Evolutionary conservation across 1,284 basidiomycete genomes (phyloP).

Genomic region (Coniophora puteana): DNA sequence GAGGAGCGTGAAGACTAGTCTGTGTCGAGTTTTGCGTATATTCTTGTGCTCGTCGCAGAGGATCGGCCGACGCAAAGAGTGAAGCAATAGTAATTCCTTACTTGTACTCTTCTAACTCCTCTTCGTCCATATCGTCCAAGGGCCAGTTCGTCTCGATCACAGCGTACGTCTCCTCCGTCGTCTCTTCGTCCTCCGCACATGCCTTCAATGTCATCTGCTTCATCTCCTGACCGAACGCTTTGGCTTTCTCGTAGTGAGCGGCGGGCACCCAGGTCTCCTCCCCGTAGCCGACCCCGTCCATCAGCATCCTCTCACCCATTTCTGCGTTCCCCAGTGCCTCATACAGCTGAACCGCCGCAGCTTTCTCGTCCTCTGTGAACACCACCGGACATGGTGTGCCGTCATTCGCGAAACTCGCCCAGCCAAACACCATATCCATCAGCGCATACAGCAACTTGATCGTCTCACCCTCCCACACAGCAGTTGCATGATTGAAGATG

Average conservation of each 20-base stretch:
- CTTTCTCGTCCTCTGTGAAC: constrained; percentile 39
- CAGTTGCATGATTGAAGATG: constrained; percentile 36
- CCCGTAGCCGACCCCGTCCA: constrained; percentile 26
- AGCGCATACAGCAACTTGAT: constrained; percentile 35
- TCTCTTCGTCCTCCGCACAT: too few species aligned
- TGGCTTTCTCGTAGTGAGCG: constrained; percentile 33
- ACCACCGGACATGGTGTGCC: constrained; percentile 38
- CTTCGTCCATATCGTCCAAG: constrained; percentile 44
- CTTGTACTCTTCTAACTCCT: too few species aligned
- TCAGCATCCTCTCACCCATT: constrained; percentile 22
- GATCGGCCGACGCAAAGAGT: too few species aligned
- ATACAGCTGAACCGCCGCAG: constrained; percentile 33
- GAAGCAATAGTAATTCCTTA: too few species aligned
- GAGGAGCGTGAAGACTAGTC: too few species aligned
- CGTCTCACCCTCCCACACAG: constrained; percentile 44
- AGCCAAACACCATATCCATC: constrained; percentile 33
- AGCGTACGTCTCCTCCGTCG: constrained; percentile 28
- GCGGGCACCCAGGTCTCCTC: constrained; percentile 38
- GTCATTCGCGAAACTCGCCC: constrained; percentile 32
- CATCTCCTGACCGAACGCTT: constrained; percentile 26
- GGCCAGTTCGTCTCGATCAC: constrained; percentile 34
- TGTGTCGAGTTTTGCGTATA: too few species aligned
- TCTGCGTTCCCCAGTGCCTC: constrained; percentile 24
- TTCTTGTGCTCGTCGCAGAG: too few species aligned
- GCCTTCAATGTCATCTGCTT: constrained; percentile 32